Percentiles rank a stretch among this genome's conserved stretches.
These are phyloP conservation scores for Cudoniella acicularis DNA, from an alignment of 495 filamentous ascomycete species.

Conservation along the genomic window DNA sequence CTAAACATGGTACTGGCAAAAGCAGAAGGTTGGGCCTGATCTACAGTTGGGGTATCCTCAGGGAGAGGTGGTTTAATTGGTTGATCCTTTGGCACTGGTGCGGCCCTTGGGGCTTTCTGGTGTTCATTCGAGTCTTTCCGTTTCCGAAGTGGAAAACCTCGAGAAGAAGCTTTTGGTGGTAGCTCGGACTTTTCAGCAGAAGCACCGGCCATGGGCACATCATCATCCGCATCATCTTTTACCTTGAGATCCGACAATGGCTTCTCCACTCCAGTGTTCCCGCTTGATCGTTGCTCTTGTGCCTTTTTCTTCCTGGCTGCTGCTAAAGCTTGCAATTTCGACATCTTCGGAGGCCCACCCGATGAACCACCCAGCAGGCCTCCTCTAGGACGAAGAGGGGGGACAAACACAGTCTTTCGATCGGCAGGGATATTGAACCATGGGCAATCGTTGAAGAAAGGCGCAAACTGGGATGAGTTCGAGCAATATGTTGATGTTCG, in stretches of 20 bases:
- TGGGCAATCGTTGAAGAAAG: slow-evolving; percentile 78
- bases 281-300: slow-evolving; percentile 53
- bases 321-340: slow-evolving; percentile 85
- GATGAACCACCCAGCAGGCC: slow-evolving; percentile 74
- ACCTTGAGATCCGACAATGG: slow-evolving; percentile 21
- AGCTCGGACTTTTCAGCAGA: background rate
- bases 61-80: background rate
- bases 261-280: slow-evolving; percentile 31
- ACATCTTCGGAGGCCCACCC: slow-evolving; percentile 62
- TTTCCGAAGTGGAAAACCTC: slow-evolving; percentile 22
- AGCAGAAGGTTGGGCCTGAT: slow-evolving; percentile 48
- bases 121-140: slow-evolving; percentile 26
- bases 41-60: slow-evolving; percentile 9
- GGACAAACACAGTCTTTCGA: slow-evolving; percentile 64
- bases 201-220: background rate
- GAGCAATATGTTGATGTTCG: no score
- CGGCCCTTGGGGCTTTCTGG: slow-evolving; percentile 14
- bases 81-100: background rate
- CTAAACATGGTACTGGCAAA: slow-evolving; percentile 67
- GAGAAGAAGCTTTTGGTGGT: background rate
- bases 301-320: slow-evolving; percentile 85
- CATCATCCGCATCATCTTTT: background rate
- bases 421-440: slow-evolving; percentile 77
- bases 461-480: slow-evolving; percentile 26
- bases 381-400: slow-evolving; percentile 56